These are phyloP conservation scores for Leishmania guyanensis DNA, from an alignment of 208 protist species.

Conservation along the genomic window DNA sequence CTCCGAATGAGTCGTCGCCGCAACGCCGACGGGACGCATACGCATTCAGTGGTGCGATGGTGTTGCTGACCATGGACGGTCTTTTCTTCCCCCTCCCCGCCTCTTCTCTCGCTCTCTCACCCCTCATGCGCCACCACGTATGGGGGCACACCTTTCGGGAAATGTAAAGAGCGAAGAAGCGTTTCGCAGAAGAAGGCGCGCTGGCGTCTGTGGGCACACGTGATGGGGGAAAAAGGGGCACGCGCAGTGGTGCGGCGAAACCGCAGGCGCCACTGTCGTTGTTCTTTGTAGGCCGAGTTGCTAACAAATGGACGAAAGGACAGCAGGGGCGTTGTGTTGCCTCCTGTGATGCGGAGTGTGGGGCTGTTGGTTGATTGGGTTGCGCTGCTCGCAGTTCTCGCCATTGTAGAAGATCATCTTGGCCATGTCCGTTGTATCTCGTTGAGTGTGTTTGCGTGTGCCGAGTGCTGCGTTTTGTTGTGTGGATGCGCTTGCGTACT, in stretches of 20 bases:
- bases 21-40: neutral
- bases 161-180: no score
- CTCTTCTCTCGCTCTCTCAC: neutral
- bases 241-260: neutral
- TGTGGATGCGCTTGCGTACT: neutral
- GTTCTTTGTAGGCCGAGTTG: no score
- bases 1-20: constrained; percentile 11
- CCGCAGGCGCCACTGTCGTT: no score
- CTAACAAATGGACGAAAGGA: neutral
- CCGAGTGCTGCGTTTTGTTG: neutral
- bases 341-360: neutral
- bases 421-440: neutral
- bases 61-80: neutral
- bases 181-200: neutral
- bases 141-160: neutral
- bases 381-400: neutral
- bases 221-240: neutral
- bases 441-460: neutral
- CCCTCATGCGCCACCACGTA: neutral
- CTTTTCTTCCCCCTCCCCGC: neutral
- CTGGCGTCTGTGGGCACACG: neutral
- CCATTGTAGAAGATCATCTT: neutral
- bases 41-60: neutral
- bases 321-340: neutral
- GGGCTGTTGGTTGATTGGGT: neutral